Evolutionary conservation across 2,329 filamentous ascomycete genomes (phyloP).

Genomic region (Aureobasidium melanogenum): DNA sequence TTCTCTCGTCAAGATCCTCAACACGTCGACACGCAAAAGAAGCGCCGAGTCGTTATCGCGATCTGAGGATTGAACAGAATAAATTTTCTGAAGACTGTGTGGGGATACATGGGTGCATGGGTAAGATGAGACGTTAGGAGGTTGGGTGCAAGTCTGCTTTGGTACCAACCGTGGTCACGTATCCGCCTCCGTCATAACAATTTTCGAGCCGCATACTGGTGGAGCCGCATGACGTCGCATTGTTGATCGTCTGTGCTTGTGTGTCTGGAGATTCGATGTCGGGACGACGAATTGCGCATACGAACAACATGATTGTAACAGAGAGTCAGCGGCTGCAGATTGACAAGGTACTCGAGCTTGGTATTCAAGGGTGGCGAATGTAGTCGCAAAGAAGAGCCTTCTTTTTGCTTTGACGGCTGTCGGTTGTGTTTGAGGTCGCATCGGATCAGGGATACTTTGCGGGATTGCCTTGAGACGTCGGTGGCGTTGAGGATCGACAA

Average conservation of each 20-base stretch:
- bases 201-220: background rate
- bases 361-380: background rate
- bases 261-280: background rate
- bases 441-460: background rate
- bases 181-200: slow-evolving; percentile 1
- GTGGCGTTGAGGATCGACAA: slow-evolving; percentile 1
- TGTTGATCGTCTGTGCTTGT: slow-evolving; percentile 2
- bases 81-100: background rate
- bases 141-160: background rate
- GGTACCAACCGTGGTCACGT: background rate
- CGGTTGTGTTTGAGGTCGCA: background rate
- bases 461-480: background rate
- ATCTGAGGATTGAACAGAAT: background rate
- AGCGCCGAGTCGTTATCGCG: background rate
- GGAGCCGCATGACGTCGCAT: background rate
- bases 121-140: background rate
- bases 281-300: background rate
- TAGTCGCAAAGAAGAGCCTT: background rate
- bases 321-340: background rate
- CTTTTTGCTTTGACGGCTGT: background rate
- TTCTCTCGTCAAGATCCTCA: background rate
- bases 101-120: background rate
- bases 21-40: background rate
- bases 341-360: background rate
- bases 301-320: background rate